Conservation (phyloP, 345 rosid species). For the Populus tremula region DNA sequence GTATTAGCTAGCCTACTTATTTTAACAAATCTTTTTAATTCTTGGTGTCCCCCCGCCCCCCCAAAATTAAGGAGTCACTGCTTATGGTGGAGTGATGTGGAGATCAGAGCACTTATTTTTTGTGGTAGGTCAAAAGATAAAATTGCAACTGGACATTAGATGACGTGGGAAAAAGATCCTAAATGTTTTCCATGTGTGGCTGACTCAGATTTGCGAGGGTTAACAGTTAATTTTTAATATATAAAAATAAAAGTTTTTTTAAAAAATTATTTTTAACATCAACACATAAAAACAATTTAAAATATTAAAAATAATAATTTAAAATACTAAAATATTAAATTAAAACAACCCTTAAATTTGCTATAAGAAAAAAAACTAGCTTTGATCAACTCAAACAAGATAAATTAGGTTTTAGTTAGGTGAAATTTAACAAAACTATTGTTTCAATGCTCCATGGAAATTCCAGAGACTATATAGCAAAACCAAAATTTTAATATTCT, state of each 20-base stretch:
- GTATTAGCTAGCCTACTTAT: background rate
- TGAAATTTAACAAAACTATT: background rate
- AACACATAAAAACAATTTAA: too few species aligned
- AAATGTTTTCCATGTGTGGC: background rate
- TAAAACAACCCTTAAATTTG: too few species aligned
- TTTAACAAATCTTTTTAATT: too few species aligned
- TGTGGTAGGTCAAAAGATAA: background rate
- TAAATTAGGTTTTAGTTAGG: background rate
- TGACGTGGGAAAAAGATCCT: background rate
- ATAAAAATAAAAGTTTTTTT: too few species aligned
- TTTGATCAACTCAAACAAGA: background rate
- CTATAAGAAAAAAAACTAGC: background rate
- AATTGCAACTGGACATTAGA: background rate
- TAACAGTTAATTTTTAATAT: too few species aligned
- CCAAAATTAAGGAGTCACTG: background rate
- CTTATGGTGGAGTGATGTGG: constrained; percentile 17
- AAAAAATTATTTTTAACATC: too few species aligned
- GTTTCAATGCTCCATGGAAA: background rate
- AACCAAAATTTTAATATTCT: background rate
- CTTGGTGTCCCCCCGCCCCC: background rate
- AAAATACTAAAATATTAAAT: too few species aligned
- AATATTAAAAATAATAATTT: too few species aligned
- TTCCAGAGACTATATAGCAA: background rate
- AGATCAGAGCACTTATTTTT: background rate
- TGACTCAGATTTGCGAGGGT: background rate